phyloP scores from a whole-genome alignment of 2,329 filamentous ascomycete species.

The Fusarium begoniae region DNA sequence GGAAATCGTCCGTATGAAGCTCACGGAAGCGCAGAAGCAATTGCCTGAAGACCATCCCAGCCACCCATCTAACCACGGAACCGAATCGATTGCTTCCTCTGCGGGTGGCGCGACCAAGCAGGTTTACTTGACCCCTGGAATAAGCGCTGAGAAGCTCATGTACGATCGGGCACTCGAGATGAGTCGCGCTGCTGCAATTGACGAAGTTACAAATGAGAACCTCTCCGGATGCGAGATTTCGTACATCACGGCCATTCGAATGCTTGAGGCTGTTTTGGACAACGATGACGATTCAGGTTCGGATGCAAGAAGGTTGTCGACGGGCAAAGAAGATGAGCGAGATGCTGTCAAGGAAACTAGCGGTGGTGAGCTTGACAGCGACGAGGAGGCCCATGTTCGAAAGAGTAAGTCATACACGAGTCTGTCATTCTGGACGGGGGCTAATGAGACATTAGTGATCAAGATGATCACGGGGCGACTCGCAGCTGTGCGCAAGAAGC shows the following conservation, averaged over 20 bases:
- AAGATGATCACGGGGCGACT: slow-evolving; percentile 69
- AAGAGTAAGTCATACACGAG: slow-evolving; percentile 65
- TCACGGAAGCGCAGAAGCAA: slow-evolving; percentile 85
- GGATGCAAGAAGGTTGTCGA: slow-evolving; percentile 41
- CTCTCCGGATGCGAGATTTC: slow-evolving; percentile 88
- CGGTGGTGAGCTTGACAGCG: slow-evolving; percentile 66
- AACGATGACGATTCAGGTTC: slow-evolving; percentile 69
- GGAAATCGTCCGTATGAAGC: slow-evolving; percentile 88
- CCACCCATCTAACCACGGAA: slow-evolving; percentile 81
- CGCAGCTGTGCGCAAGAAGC: slow-evolving; percentile 66
- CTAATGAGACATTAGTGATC: slow-evolving; percentile 60
- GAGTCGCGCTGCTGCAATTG: slow-evolving; percentile 93
- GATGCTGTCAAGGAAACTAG: slow-evolving; percentile 46
- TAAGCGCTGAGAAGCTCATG: slow-evolving; percentile 97
- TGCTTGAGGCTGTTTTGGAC: slow-evolving; percentile 95
- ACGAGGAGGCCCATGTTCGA: slow-evolving; percentile 77
- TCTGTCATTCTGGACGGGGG: not conserved
- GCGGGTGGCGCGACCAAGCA: slow-evolving; percentile 76
- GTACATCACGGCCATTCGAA: slow-evolving; percentile 90
- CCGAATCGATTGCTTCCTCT: slow-evolving; percentile 64
- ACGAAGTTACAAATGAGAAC: slow-evolving; percentile 93
- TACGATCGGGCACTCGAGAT: slow-evolving; percentile 97
- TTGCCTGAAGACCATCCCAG: slow-evolving; percentile 86
- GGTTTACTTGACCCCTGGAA: slow-evolving; percentile 84
- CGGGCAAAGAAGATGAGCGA: slow-evolving; percentile 54